These are phyloP conservation scores for Nakazawaea peltata DNA, from an alignment of 805 yeast species.

Conservation along the genomic window DNA sequence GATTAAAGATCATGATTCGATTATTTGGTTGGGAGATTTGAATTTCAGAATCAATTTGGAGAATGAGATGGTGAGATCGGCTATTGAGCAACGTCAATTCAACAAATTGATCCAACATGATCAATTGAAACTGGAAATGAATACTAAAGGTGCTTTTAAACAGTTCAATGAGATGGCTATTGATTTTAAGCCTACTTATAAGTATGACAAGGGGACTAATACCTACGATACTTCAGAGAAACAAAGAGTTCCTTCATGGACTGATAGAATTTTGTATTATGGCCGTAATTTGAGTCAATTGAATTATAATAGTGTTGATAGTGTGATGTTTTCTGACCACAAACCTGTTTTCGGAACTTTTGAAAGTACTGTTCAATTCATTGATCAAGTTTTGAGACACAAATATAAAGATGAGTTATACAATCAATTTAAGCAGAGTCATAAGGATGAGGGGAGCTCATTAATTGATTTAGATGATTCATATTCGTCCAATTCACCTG, in stretches of 20 bases:
- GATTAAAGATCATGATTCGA: slow-evolving; percentile 71
- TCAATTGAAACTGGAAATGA: slow-evolving; percentile 73
- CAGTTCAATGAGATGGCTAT: slow-evolving; percentile 77
- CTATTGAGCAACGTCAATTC: slow-evolving; percentile 12
- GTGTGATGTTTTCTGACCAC: slow-evolving; percentile 72
- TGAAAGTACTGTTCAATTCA: slow-evolving; percentile 52
- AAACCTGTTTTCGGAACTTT: slow-evolving; percentile 87
- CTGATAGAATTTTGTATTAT: slow-evolving; percentile 65
- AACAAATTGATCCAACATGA: slow-evolving; percentile 52
- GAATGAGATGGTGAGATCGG: slow-evolving; percentile 57
- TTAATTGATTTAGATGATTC: slow-evolving; percentile 24
- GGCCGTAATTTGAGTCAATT: slow-evolving; percentile 53
- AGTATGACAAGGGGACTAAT: slow-evolving; percentile 81
- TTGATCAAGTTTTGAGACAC: slow-evolving; percentile 56
- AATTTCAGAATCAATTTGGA: slow-evolving; percentile 74
- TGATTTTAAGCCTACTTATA: slow-evolving; percentile 84
- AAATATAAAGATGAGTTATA: slow-evolving; percentile 52
- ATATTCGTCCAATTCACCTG: slow-evolving; percentile 14
- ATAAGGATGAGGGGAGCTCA: slow-evolving; percentile 11
- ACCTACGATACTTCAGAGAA: slow-evolving; percentile 86
- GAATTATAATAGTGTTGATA: slow-evolving; percentile 59
- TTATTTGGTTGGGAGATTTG: slow-evolving; percentile 91
- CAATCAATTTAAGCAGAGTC: slow-evolving; percentile 36
- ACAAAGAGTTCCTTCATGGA: slow-evolving; percentile 95
- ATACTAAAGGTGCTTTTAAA: slow-evolving; percentile 56